Evolutionary conservation across 345 rosid species (phyloP), one percentile per base, ranked within the genome.

Genomic region (Gossypium herbaceum): DNA sequence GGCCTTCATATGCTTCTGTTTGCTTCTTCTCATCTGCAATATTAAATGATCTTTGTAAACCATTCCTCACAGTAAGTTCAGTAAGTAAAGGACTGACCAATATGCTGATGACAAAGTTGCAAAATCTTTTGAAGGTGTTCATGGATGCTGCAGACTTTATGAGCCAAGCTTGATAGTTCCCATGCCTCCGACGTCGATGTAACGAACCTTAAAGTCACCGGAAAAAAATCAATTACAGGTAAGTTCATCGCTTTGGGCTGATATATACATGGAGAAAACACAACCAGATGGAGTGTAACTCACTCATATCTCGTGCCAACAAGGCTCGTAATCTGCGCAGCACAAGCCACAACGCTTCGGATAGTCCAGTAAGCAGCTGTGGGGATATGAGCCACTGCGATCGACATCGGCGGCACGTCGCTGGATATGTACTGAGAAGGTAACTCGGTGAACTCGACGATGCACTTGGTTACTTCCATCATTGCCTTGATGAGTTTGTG

Each of bases 141-240:
- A 58, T 84, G 84, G 63, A 89, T 86, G 86, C 79, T 87, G 80
- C 52, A 78, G 20, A 92, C 82, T 77, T 90, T 87, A 73, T 87
- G 88, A 1, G 91, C 90, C 82, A 88, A 86, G 80, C 88, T 86
- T 55, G 91, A 89, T 17, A 92, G 84, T 81, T 88, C 97, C 64
- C 64, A 60, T 12, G 64, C 41, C 64, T 60, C 64, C 64, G 64
- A 60, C 15, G 64, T 60, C n/a, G 64, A 60, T 60, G 64, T 27
- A 4, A 5, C 27, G 64, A 60, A 60, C 41, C 64, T 60, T 12
- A 27, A 60, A 27, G 15, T 25, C n/a, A 60, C 17, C 41, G 64
- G 6, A 22, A 60, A 20, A 57, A 60, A 25, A 60, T 25, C 2
- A 17, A 60, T 60, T 60, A 59, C 64, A 12, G 17, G n/a, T 12